Base-by-base conservation (phyloP, 805 yeast species). In the Tetrapisispora nanseiensis region DNA sequence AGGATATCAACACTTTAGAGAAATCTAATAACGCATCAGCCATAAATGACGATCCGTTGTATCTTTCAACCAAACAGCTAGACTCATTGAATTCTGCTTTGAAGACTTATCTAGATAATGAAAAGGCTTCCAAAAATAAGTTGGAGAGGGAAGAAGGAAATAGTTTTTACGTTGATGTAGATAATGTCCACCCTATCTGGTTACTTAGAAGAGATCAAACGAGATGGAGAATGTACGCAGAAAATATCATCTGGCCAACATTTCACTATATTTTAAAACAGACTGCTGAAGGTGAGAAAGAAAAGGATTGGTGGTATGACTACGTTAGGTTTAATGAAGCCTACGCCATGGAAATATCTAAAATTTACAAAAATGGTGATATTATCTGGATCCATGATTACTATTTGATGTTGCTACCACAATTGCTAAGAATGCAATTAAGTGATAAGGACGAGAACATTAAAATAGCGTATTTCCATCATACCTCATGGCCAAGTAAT, bases 351-450 rank as follows among this genome's bases (percentile, higher is more conserved):
- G 82, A 77, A 52, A 80, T 92, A 49, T 70, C 77, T 51, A 69
- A 74, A 37, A 70, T 84, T 24, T 92, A 87, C 59, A 65, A 76
- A 48, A 86, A 89, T 4, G 99, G 98, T 28, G 97, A 89, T 60
- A 71, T 89, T 31, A 80, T 89, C 43, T 85, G 95, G 94, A 73
- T 89, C 51, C 96, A 89, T 65, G 97, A 89, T 64, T 87, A 86
- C 64, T 86, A 89, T 56, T 66, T 89, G 46, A 63, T 87, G 47
- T 65, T 89, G 34, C 67, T 89, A 44, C 97, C 97, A 2, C 92
- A 82, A 56, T 70, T 89, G 61, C 65, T 89, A 49, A 72, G 95
- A 50, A 79, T 81, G 82, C 77, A 75, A 54, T 69, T 82, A 39
- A 52, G 47, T 29, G 50, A 50, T 22, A 23, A 35, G 41, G 27